Percentiles rank a stretch among this genome's conserved stretches.
Conservation (phyloP, 2,329 filamentous ascomycete species). For the Fusarium succisae region DNA sequence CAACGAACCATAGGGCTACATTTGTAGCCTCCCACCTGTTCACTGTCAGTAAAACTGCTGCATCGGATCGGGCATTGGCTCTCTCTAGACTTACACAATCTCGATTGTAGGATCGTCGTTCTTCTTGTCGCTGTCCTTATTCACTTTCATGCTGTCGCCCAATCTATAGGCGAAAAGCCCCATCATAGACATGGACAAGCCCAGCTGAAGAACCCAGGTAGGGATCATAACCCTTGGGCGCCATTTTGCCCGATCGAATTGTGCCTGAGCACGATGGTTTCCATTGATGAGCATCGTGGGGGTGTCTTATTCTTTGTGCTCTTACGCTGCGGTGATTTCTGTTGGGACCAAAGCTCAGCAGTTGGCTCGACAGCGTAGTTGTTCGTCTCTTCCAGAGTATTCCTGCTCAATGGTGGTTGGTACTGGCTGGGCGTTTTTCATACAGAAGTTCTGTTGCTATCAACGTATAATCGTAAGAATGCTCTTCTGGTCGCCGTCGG, state of each 20-base stretch:
- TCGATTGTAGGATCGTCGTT: conserved; percentile 56
- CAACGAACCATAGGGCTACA: conserved; percentile 58
- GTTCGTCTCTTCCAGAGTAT: conserved; percentile 19
- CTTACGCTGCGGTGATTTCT: background rate
- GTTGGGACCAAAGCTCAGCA: background rate
- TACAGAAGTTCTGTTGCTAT: conserved; percentile 4
- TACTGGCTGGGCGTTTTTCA: conserved; percentile 14
- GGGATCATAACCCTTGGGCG: conserved; percentile 57
- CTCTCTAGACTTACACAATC: conserved; percentile 56
- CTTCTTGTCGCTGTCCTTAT: conserved; percentile 51
- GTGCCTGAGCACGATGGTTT: conserved; percentile 60
- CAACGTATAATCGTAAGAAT: conserved; percentile 4
- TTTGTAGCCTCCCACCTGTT: conserved; percentile 64
- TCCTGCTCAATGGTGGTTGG: conserved; percentile 21
- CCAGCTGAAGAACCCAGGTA: conserved; percentile 60
- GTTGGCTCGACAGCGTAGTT: background rate
- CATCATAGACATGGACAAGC: conserved; percentile 57
- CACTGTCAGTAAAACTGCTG: background rate
- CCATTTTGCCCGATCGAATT: conserved; percentile 64
- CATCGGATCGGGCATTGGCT: background rate
- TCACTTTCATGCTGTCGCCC: conserved; percentile 56
- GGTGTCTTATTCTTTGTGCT: background rate
- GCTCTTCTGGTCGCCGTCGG: conserved; percentile 3
- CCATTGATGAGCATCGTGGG: conserved; percentile 43
- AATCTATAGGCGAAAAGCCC: conserved; percentile 65